Evolutionary conservation across 2,329 filamentous ascomycete genomes (phyloP).

Genomic region (Dissoconium aciculare): DNA sequence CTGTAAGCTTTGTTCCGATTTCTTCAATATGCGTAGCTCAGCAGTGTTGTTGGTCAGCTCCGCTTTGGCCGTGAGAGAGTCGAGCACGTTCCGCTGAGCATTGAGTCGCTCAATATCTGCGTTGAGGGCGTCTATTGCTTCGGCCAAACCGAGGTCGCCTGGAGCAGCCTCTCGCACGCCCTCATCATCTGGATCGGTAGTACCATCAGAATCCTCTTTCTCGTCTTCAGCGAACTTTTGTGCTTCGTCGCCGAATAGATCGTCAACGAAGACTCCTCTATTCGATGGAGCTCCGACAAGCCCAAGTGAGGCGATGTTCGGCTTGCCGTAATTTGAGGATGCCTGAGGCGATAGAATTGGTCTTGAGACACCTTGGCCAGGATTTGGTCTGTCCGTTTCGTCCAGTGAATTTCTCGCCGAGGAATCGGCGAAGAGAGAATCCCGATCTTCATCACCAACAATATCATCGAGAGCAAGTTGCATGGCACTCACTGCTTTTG

Average conservation of each 20-base stretch:
- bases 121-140: constrained; percentile 79
- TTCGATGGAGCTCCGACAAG: constrained; percentile 76
- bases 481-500: constrained; percentile 76
- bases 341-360: constrained; percentile 4
- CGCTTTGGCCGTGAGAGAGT: constrained; percentile 82
- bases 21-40: constrained; percentile 78
- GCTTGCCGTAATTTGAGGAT: constrained; percentile 47
- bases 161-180: constrained; percentile 88
- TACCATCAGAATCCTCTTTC: constrained; percentile 53
- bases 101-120: constrained; percentile 79
- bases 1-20: constrained; percentile 85
- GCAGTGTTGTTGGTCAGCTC: constrained; percentile 95
- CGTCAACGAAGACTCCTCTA: constrained; percentile 83
- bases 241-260: constrained; percentile 85
- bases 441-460: constrained; percentile 57
- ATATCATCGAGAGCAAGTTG: constrained; percentile 85
- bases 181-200: constrained; percentile 40
- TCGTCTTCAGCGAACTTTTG: constrained; percentile 76
- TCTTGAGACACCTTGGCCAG: constrained; percentile 8
- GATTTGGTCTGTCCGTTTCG: too few species aligned
- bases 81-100: constrained; percentile 78
- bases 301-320: constrained; percentile 79
- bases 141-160: constrained; percentile 80
- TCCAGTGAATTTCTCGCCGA: constrained; percentile 44
- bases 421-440: constrained; percentile 48